A percentile compares a stretch with the other conserved stretches of the same genome.
These are phyloP conservation scores for Patellifolia procumbens DNA, from an alignment of 179 eudicot species.

Conservation along the genomic window DNA sequence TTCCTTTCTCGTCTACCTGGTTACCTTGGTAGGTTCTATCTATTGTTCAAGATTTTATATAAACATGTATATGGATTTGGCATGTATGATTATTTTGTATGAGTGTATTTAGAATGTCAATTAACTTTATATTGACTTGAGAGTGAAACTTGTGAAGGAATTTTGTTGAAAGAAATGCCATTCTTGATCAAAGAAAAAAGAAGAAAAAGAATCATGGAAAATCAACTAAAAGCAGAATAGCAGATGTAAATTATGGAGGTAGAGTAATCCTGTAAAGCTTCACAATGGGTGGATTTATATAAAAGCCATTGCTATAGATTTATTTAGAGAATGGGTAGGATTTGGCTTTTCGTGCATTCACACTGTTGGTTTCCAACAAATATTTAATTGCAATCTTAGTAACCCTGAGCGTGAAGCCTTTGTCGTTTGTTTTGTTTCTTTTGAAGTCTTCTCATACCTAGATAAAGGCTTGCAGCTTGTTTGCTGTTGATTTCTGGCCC, in stretches of 20 bases:
- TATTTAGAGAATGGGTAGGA: neutral
- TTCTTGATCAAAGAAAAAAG: neutral
- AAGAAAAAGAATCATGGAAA: neutral
- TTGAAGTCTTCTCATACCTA: neutral
- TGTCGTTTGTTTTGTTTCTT: neutral
- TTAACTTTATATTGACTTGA: neutral
- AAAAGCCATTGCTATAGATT: neutral
- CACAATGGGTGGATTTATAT: neutral
- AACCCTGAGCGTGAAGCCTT: too few species aligned
- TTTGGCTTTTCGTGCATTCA: neutral
- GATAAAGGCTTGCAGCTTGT: neutral
- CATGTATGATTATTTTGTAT: neutral
- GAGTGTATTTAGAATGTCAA: neutral
- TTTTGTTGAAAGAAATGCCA: neutral
- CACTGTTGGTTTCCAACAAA: neutral
- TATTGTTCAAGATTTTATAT: neutral
- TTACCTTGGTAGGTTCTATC: constrained; percentile 62
- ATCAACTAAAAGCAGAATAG: too few species aligned
- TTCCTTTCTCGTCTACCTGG: constrained; percentile 95
- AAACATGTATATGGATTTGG: constrained; percentile 1
- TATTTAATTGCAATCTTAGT: too few species aligned
- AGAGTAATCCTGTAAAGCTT: neutral
- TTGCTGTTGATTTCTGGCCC: neutral
- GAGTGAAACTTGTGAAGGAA: neutral
- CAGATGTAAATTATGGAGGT: neutral